Base-by-base conservation (phyloP, 106 monocot genomes). In the Narthecium ossifragum region DNA sequence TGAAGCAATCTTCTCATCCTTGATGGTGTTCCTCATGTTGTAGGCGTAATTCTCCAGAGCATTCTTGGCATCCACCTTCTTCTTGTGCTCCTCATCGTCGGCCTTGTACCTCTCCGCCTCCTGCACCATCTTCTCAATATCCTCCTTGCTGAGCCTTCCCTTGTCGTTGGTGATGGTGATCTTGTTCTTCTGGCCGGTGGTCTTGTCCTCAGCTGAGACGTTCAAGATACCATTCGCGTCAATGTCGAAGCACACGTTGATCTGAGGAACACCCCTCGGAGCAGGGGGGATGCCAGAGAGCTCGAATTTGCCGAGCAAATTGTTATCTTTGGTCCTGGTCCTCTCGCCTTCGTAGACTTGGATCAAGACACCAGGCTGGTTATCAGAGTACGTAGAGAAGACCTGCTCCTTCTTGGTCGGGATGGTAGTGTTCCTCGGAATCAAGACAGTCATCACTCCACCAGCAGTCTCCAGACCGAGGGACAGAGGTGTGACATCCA, bases 151-250 rank as follows among this genome's bases (percentile, higher is more conserved):
- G 23, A 78, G 57, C 57, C 73, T 30, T 2, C 63, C 68, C 45
- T 70, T 70, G 57, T 80, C 70, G 9, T 70, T 65, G 46, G 70
- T 74, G 61, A 85, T 73, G 7, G 79, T 80, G 59, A 85, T 76
- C 72, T 79, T 85, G 61, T 80, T 80, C 72, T 76, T 73, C 38
- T 73, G 71, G 20, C 79, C 75, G 0, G 79, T 79, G 1, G 68
- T 70, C 53, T 80, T 75, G 61, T 85, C 84, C 60, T 79, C 84
- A 1, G 79, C 79, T 1, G 75, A 69, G 36, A 85, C 79, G 51
- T 85, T 79, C 45, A 85, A 26, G 31, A 84, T 84, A 15, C 83
- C 83, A 21, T 84, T 78, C 11, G 72, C 84, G 46, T 84, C 79
- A 40, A 84, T 79, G 52, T 80, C 76, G 53, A 85, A 85, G 55